Base-by-base conservation (phyloP, 805 yeast genomes). In the Candida tibetensis region DNA sequence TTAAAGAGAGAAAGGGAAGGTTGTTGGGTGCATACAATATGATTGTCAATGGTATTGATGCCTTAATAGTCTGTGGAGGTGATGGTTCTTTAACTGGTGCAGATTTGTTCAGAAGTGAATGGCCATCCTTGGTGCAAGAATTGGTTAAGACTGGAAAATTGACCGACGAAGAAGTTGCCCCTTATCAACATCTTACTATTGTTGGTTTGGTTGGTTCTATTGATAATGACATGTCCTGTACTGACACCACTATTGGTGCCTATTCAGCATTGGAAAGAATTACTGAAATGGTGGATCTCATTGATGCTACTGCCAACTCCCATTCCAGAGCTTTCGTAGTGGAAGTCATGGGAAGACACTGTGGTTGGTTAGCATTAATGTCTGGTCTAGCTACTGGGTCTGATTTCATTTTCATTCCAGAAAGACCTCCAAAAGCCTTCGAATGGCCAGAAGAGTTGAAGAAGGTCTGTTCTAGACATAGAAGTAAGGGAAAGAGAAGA, bases 291-390 rank as follows among this genome's bases (percentile, higher is more conserved):
- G 77, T 85, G 46, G 95, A 85, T 62, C 85, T 82, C 55, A 84
- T 85, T 44, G 91, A 84, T 58, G 88, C 90, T 17, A 85, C 95
- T 17, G 95, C 95, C 17, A 76, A 77, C 36, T 83, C 90, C 1
- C 95, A 85, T 59, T 82, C 88, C 21, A 69, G 95, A 57, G 93
- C 91, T 3, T 85, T 85, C 53, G 86, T 85, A 28, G 80, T 85
- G 29, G 95, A 85, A 65, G 95, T 85, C 14, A 85, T 85, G 95
- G 95, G 95, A 43, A 74, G 95, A 62, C 89, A 85, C 59, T 85
- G 95, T 69, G 95, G 95, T 46, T 85, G 95, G 95, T 71, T 85
- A 46, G 91, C 85, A 1, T 66, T 85, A 45, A 79, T 83, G 84
- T 81, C 91, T 13, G 95, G 93, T 47, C 71, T 85, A 42, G 76